A percentile compares a stretch with the other conserved stretches of the same genome.
Evolutionary conservation across 331 rosid genomes (phyloP).

Genomic region (Pyracantha coccinea): DNA sequence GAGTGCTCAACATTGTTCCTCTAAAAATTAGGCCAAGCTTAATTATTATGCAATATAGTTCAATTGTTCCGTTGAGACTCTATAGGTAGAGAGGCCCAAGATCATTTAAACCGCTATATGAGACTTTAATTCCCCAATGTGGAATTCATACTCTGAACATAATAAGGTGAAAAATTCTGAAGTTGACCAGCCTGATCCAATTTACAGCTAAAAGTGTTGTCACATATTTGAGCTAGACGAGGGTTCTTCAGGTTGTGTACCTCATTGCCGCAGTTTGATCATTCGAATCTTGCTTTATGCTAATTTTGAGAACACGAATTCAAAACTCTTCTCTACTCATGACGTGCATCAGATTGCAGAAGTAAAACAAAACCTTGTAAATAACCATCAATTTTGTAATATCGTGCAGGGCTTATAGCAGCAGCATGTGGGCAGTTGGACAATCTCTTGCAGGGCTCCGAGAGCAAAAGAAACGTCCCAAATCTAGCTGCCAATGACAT

Average conservation of each 20-base stretch:
- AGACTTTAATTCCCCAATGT: too few relatives aligned
- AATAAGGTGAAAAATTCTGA: background rate
- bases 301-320: background rate
- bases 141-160: too few relatives aligned
- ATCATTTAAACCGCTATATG: too few relatives aligned
- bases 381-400: background rate
- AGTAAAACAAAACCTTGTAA: background rate
- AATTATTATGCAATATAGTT: background rate
- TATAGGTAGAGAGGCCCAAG: too few relatives aligned
- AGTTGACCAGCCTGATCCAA: background rate
- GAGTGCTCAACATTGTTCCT: background rate
- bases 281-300: background rate
- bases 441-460: constrained; percentile 26
- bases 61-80: too few relatives aligned
- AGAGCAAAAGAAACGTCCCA: constrained; percentile 19
- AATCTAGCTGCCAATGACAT: constrained; percentile 20
- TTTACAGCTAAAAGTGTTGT: background rate
- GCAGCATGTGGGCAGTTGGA: constrained; percentile 75
- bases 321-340: background rate
- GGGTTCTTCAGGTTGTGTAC: background rate
- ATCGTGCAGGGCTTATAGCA: constrained; percentile 60
- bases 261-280: background rate
- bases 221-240: background rate
- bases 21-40: background rate
- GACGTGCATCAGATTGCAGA: background rate